These are phyloP conservation scores for Prorocentrum cordatum DNA, from an alignment of 169 alveolate genomes.

Conservation along the genomic window DNA sequence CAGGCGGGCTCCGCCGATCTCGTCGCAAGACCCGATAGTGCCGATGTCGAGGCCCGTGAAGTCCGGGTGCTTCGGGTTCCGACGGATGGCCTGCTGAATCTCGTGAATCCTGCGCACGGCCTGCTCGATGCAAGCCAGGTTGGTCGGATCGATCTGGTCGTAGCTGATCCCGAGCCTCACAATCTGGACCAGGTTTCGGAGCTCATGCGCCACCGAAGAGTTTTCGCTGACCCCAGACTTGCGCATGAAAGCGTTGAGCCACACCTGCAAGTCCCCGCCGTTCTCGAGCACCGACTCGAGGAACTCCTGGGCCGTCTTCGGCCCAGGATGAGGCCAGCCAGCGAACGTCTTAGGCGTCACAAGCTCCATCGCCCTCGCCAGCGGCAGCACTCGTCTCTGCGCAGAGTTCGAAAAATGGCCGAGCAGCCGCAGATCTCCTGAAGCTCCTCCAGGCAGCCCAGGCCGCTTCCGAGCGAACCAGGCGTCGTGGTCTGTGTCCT, in stretches of 20 bases:
- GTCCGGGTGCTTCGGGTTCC: conserved; percentile 31
- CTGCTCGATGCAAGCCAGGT: background rate
- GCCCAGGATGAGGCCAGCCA: conserved; percentile 21
- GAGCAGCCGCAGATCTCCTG: background rate
- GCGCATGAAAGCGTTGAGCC: background rate
- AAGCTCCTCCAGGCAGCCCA: conserved; percentile 16
- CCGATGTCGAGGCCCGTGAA: conserved; percentile 11
- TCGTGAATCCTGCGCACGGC: background rate
- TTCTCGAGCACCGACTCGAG: background rate
- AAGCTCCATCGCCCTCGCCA: no score
- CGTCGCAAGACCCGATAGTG: background rate
- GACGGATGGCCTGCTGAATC: background rate
- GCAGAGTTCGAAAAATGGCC: no score
- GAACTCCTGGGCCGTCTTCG: background rate
- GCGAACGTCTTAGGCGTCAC: background rate
- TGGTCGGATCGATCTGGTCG: conserved; percentile 12
- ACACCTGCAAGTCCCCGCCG: background rate
- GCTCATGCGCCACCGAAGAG: conserved; percentile 9
- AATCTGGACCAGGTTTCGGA: background rate
- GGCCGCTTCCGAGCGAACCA: conserved; percentile 5
- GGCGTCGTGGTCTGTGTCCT: background rate
- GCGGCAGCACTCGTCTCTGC: no score
- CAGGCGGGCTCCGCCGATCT: conserved; percentile 16
- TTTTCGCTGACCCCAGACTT: background rate
- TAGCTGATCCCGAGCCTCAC: background rate